Conservation (phyloP, 2,329 filamentous ascomycete species). For the Talaromyces sp. region DNA sequence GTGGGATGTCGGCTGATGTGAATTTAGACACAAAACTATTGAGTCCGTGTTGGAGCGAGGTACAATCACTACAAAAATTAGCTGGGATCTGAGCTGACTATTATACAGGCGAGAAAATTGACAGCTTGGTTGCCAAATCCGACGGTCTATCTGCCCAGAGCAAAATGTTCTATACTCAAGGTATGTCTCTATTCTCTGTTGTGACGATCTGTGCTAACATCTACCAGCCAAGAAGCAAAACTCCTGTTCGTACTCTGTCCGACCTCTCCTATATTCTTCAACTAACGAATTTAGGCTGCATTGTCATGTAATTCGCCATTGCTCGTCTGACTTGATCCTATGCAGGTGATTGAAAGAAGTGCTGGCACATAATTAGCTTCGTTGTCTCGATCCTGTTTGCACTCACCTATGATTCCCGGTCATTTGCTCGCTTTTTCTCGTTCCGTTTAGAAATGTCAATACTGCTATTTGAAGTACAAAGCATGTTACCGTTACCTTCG, state of each 20-base stretch:
- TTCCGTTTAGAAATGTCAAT: slow-evolving; percentile 1
- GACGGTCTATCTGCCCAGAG: slow-evolving; percentile 85
- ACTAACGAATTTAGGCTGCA: slow-evolving; percentile 12
- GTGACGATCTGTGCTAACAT: slow-evolving; percentile 11
- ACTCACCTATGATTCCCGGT: slow-evolving; percentile 1
- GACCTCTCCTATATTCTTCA: slow-evolving; percentile 39
- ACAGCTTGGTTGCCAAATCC: slow-evolving; percentile 88
- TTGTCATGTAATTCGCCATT: slow-evolving; percentile 15
- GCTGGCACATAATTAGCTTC: background rate
- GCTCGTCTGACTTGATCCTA: background rate
- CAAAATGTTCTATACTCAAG: slow-evolving; percentile 90
- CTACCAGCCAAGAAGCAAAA: slow-evolving; percentile 75
- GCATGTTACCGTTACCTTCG: background rate
- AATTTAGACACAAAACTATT: slow-evolving; percentile 77
- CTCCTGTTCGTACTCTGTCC: slow-evolving; percentile 59
- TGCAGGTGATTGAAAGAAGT: background rate
- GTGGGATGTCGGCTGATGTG: background rate
- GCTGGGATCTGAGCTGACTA: background rate
- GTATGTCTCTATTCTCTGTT: slow-evolving; percentile 28
- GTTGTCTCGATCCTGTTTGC: background rate
- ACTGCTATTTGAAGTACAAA: slow-evolving; percentile 6
- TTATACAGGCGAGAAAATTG: slow-evolving; percentile 76
- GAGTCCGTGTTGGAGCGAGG: slow-evolving; percentile 64
- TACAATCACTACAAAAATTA: background rate
- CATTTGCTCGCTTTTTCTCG: background rate